These are phyloP conservation scores for Coemansia erecta DNA, from an alignment of 192 early-diverging fungal genomes.

Conservation along the genomic window DNA sequence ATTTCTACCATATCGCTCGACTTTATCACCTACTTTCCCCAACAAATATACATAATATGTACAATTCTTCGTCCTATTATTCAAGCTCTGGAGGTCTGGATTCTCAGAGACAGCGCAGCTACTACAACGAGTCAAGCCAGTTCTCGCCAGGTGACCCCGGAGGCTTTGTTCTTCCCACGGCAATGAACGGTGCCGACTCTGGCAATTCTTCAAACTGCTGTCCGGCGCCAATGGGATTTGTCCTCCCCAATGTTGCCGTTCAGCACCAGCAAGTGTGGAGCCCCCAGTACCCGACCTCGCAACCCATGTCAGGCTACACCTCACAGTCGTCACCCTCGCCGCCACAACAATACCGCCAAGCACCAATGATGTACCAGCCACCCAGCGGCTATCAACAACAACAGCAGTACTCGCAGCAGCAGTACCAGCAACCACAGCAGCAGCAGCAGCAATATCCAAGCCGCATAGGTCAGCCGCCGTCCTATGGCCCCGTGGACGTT, in stretches of 20 bases:
- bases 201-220: slow-evolving; percentile 1
- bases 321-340: slow-evolving; percentile 7
- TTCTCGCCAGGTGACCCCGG: slow-evolving; percentile 43
- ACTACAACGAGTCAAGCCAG: slow-evolving; percentile 5
- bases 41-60: not conserved
- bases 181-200: not conserved
- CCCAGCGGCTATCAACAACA: slow-evolving; percentile 8
- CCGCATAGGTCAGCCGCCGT: not conserved
- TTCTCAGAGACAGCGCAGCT: too few species aligned
- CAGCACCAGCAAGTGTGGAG: slow-evolving; percentile 9
- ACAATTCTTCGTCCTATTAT: not conserved
- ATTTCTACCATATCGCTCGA: too few species aligned
- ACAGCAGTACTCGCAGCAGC: slow-evolving; percentile 13
- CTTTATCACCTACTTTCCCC: too few species aligned
- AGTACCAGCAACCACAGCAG: slow-evolving; percentile 1
- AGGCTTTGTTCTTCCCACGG: slow-evolving; percentile 28
- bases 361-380: slow-evolving; percentile 1
- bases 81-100: too few species aligned
- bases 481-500: not conserved
- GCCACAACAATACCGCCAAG: not conserved
- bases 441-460: not conserved
- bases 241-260: slow-evolving; percentile 7
- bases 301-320: slow-evolving; percentile 11
- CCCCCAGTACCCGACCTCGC: not conserved
- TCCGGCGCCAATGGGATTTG: slow-evolving; percentile 29